Conservation (phyloP, 1,284 basidiomycete species). For the Boletellus deceptivus region DNA sequence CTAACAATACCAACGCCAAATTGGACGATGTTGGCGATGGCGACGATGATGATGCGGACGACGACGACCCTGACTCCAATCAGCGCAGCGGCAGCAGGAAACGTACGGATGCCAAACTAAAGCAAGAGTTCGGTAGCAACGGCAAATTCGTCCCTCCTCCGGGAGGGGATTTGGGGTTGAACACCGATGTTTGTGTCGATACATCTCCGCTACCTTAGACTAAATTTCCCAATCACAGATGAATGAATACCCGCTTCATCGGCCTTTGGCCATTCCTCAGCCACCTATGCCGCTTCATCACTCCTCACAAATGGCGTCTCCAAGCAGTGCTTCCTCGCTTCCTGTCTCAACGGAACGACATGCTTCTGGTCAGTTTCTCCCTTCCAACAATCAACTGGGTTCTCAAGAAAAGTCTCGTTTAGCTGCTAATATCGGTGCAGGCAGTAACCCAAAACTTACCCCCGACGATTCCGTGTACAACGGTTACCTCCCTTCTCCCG, state of each 20-base stretch:
- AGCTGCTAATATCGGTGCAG: conserved; percentile 24
- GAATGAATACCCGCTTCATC: conserved; percentile 28
- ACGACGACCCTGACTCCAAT: conserved; percentile 31
- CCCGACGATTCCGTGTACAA: conserved; percentile 33
- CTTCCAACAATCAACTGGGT: conserved; percentile 22
- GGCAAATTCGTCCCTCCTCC: conserved; percentile 15
- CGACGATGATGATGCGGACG: conserved; percentile 41
- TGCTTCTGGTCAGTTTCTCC: conserved; percentile 32
- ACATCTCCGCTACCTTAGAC: background rate
- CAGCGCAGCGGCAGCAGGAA: conserved; percentile 23
- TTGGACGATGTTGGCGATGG: conserved; percentile 41
- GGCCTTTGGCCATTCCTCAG: conserved; percentile 35
- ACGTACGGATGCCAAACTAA: conserved; percentile 28
- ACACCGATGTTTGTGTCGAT: conserved; percentile 25
- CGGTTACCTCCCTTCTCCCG: conserved; percentile 31
- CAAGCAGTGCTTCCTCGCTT: conserved; percentile 23
- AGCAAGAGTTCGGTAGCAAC: conserved; percentile 26
- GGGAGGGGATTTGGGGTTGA: conserved; percentile 23
- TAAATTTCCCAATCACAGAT: conserved; percentile 18
- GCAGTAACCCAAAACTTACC: conserved; percentile 25
- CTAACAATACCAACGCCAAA: conserved; percentile 34
- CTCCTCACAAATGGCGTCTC: conserved; percentile 26
- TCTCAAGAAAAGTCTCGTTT: conserved; percentile 33
- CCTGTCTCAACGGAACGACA: conserved; percentile 35
- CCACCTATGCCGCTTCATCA: conserved; percentile 35